Evolutionary conservation across 352 stramenopile species (phyloP).

Genomic region (Globisporangium polare): DNA sequence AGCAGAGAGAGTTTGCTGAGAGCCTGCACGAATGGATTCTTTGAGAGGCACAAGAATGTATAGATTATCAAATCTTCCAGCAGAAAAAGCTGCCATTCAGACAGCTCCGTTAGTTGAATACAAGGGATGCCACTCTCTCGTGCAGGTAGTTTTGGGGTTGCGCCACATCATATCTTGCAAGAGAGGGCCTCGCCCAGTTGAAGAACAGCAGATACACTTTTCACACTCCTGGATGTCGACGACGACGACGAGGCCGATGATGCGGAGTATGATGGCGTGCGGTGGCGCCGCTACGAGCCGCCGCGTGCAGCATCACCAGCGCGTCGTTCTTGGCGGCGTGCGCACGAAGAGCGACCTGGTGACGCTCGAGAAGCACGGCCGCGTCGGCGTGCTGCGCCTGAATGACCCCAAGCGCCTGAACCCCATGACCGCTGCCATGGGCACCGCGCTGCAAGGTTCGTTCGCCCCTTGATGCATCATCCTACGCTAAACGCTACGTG

Average conservation of each 20-base stretch:
- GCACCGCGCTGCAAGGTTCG: slow-evolving; percentile 47
- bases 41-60: neutral
- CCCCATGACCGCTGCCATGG: slow-evolving; percentile 84
- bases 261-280: neutral
- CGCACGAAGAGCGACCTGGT: slow-evolving; percentile 35
- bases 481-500: neutral
- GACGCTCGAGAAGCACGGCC: slow-evolving; percentile 45
- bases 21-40: neutral
- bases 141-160: neutral
- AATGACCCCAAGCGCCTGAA: slow-evolving; percentile 85
- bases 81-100: neutral
- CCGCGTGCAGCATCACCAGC: neutral
- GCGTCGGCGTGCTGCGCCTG: slow-evolving; percentile 51
- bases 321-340: slow-evolving; percentile 1
- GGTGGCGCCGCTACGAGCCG: neutral
- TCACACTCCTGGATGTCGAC: neutral
- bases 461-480: neutral
- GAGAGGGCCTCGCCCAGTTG: neutral
- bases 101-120: neutral
- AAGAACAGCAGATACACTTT: slow-evolving; percentile 9
- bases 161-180: neutral
- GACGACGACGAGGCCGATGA: neutral
- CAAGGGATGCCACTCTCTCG: neutral
- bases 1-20: too few species aligned
- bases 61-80: neutral